These are phyloP conservation scores for Fusarium sp. DNA, from an alignment of 2,329 filamentous ascomycete genomes.

Conservation along the genomic window DNA sequence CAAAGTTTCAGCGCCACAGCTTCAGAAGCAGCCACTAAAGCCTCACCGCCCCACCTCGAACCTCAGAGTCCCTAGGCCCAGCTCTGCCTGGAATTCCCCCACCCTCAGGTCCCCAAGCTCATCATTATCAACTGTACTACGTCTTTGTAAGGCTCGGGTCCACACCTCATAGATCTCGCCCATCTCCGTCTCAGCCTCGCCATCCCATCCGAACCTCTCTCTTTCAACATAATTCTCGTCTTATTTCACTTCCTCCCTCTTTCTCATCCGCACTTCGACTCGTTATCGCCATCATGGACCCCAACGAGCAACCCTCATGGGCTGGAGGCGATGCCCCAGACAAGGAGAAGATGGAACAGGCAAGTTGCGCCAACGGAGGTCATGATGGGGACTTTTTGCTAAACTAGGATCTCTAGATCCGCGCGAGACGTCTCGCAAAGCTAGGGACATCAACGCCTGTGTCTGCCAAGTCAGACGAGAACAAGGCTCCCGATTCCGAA, in stretches of 20 bases:
- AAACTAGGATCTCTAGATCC: constrained; percentile 50
- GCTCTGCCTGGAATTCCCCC: constrained; percentile 23
- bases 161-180: constrained; percentile 27
- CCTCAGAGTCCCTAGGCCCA: neutral
- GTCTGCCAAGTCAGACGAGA: constrained; percentile 47
- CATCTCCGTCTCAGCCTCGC: constrained; percentile 31
- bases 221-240: constrained; percentile 1
- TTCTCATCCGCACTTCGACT: neutral
- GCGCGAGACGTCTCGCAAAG: constrained; percentile 60
- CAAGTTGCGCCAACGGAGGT: constrained; percentile 41
- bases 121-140: constrained; percentile 13
- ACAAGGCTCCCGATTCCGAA: constrained; percentile 40
- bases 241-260: neutral
- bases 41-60: constrained; percentile 40
- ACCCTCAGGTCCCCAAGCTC: constrained; percentile 30
- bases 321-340: constrained; percentile 62
- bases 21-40: constrained; percentile 30
- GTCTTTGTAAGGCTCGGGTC: constrained; percentile 34
- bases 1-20: constrained; percentile 31
- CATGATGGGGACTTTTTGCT: constrained; percentile 22
- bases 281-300: constrained; percentile 52
- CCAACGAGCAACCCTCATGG: constrained; percentile 54
- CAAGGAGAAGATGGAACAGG: constrained; percentile 68
- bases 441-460: constrained; percentile 51
- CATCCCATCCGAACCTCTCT: constrained; percentile 5